phyloP scores from a whole-genome alignment of 345 rosid genomes.

The Salix dunnii region DNA sequence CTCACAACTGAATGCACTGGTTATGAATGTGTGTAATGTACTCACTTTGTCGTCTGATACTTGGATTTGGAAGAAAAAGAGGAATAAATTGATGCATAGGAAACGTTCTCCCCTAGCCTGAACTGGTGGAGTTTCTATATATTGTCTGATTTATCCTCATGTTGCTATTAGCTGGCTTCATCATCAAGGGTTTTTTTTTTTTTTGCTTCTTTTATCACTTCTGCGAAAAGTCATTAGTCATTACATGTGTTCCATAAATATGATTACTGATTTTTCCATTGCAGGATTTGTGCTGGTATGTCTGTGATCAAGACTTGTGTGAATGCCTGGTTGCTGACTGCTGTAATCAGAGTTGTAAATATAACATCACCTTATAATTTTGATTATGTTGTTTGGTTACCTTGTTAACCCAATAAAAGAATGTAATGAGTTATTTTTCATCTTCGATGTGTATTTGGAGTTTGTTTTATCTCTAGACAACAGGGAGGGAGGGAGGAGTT shows the following conservation, averaged over 20 bases:
- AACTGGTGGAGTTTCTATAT: neutral
- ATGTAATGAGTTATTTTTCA: neutral
- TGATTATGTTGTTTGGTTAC: neutral
- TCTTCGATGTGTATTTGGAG: neutral
- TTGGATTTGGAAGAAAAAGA: no score
- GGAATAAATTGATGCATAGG: no score
- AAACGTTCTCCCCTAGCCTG: neutral
- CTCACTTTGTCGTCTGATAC: neutral
- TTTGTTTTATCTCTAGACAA: no score
- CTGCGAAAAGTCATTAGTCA: neutral
- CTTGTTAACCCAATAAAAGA: neutral
- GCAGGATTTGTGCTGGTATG: neutral
- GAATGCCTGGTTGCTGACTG: neutral
- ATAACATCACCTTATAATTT: neutral
- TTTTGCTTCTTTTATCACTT: neutral
- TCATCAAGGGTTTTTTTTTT: neutral
- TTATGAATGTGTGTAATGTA: constrained; percentile 51
- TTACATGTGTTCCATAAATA: neutral
- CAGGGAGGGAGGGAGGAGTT: no score
- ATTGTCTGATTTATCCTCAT: neutral
- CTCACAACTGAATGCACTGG: constrained; percentile 39
- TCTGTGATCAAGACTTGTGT: neutral
- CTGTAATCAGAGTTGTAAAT: neutral
- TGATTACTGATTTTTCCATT: neutral
- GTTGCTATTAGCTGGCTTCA: no score